These are phyloP conservation scores for Geum urbanum DNA, from an alignment of 306 rosid genomes.

Conservation along the genomic window DNA sequence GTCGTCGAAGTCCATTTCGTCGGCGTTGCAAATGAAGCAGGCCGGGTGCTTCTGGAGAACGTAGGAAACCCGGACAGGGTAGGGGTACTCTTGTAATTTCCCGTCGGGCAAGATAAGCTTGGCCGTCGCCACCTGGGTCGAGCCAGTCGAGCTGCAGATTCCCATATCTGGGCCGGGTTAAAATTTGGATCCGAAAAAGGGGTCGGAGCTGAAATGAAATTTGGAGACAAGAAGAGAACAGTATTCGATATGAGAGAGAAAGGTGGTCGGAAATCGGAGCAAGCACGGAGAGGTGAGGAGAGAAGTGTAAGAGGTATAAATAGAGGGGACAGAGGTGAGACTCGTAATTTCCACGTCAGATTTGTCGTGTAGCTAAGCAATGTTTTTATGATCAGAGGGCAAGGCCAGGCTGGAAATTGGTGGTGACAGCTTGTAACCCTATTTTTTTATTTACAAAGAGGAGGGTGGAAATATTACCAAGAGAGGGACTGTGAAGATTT, in stretches of 20 bases:
- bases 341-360: constrained; percentile 46
- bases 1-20: constrained; percentile 84
- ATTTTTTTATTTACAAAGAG: neutral
- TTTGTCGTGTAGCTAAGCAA: constrained; percentile 23
- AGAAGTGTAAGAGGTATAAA: constrained; percentile 1
- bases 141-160: constrained; percentile 58
- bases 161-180: constrained; percentile 46
- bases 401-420: constrained; percentile 80
- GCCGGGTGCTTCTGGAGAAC: constrained; percentile 55
- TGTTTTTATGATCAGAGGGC: constrained; percentile 27
- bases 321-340: constrained; percentile 19
- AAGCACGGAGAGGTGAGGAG: constrained; percentile 17
- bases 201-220: neutral
- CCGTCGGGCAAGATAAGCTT: constrained; percentile 72
- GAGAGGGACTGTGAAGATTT: neutral
- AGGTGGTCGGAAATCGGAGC: neutral
- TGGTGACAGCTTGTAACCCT: constrained; percentile 64
- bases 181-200: neutral
- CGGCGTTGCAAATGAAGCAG: constrained; percentile 80
- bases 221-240: neutral
- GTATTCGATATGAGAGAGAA: neutral
- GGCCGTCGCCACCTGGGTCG: constrained; percentile 60
- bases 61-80: constrained; percentile 69
- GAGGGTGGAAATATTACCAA: neutral
- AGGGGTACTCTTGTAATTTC: constrained; percentile 48